phyloP scores from a whole-genome alignment of 2,329 filamentous ascomycete genomes.

The Ophiostoma sp. region DNA sequence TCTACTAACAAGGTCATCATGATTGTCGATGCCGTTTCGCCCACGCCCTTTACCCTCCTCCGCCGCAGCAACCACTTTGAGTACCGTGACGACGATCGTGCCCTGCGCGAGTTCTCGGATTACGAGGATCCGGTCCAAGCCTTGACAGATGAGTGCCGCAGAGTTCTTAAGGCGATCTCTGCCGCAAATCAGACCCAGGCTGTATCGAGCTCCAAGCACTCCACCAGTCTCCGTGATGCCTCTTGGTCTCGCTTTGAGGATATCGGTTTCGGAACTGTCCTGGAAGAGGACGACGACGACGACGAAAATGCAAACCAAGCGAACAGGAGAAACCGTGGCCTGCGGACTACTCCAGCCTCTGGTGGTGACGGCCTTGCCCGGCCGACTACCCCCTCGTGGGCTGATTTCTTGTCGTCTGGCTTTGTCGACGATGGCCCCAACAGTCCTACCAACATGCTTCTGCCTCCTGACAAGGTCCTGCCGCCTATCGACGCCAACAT shows the following conservation, averaged over 20 bases:
- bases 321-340: conserved; percentile 36
- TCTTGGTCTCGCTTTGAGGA: conserved; percentile 98
- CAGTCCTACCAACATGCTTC: conserved; percentile 59
- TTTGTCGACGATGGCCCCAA: conserved; percentile 73
- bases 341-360: conserved; percentile 63
- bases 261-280: conserved; percentile 74
- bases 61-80: conserved; percentile 91
- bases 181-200: conserved; percentile 75
- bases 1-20: conserved; percentile 86
- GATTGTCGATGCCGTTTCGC: conserved; percentile 92
- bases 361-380: conserved; percentile 62
- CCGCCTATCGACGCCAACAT: conserved; percentile 71
- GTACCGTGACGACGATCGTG: conserved; percentile 80
- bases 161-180: conserved; percentile 84
- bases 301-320: conserved; percentile 44
- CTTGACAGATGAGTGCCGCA: conserved; percentile 86
- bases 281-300: conserved; percentile 66
- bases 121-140: conserved; percentile 85
- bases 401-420: conserved; percentile 90
- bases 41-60: conserved; percentile 85
- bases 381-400: conserved; percentile 96
- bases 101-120: conserved; percentile 78
- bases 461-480: conserved; percentile 88
- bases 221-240: conserved; percentile 70
- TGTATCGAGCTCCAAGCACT: conserved; percentile 63